These are phyloP conservation scores for Citrus unshiu DNA, from an alignment of 345 rosid genomes.

Conservation along the genomic window DNA sequence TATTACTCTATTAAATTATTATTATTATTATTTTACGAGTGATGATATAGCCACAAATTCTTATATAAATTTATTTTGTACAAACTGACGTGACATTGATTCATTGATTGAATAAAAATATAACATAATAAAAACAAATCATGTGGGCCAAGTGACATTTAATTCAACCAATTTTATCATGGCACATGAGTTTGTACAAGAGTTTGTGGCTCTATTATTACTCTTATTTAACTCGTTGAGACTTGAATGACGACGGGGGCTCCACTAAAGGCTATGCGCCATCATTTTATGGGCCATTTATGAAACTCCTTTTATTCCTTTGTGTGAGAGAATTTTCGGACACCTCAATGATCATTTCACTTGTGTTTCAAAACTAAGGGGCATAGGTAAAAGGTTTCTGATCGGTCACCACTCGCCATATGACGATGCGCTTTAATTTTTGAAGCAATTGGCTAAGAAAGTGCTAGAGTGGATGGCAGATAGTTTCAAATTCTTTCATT, in stretches of 20 bases:
- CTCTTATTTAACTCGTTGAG: not conserved
- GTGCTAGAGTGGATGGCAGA: constrained; percentile 1
- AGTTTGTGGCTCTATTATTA: not conserved
- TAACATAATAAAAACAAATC: too few species aligned
- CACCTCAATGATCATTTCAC: not conserved
- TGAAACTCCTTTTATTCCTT: not conserved
- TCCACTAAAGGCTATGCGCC: constrained; percentile 10
- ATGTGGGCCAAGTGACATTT: too few species aligned
- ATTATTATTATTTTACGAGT: not conserved
- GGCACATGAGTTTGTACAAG: too few species aligned
- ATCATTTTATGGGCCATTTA: constrained; percentile 15
- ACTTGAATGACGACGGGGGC: constrained; percentile 6
- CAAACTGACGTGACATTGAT: too few species aligned
- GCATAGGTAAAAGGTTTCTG: not conserved
- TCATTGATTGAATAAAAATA: too few species aligned
- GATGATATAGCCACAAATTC: too few species aligned
- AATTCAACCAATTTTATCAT: too few species aligned
- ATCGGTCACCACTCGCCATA: not conserved
- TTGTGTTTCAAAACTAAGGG: constrained; percentile 11
- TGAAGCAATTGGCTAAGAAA: constrained; percentile 12
- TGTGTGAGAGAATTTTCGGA: constrained; percentile 16
- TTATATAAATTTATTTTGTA: too few species aligned
- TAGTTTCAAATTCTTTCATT: constrained; percentile 23
- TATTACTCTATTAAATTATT: not conserved
- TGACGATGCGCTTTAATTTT: not conserved